Evolutionary conservation across 257 asterid genomes (phyloP), one percentile per base, ranked within the genome.

Genomic region (Schizonepeta tenuifolia): DNA sequence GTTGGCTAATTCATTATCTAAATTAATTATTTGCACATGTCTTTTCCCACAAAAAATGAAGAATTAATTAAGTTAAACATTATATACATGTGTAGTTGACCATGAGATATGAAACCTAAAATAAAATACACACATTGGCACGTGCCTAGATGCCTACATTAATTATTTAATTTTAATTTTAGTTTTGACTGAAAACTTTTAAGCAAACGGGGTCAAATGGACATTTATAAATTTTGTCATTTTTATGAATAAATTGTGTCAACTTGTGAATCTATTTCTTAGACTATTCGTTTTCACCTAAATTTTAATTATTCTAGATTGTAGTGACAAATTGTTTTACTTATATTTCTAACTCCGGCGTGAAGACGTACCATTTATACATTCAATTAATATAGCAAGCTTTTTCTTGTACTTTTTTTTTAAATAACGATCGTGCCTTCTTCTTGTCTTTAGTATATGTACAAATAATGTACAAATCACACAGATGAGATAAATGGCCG

Each of bases 181-280:
- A n/a, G 1, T 47, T 47, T 47, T 47, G 22, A n/a, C 54, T 5
- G 54, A 6, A 14, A 3, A n/a, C 3, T 2, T n/a, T 47, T 47
- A n/a, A 47, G 2, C 22, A 15, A 8, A 15, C n/a, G 10, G 54
- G 21, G 20, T 47, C 21, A 47, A 57, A 4, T 20, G 2, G 22
- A 55, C 35, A 55, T 10, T 21, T 9, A 22, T 11, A 10, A 15
- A 47, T 15, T 14, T 11, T 14, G n/a, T 10, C n/a, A 22, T 55
- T n/a, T 17, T 6, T 21, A 55, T 57, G 10, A 57, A 12, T 6
- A 26, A 57, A 28, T 26, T 57, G 64, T 28, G 21, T 26, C 20
- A 57, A 57, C 64, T 57, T 24, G 64, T 57, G 64, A 57, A 57
- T 57, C 28, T 57, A 57, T 57, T 57, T 14, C 40, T 51, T 57